Evolutionary conservation across 805 yeast genomes (phyloP).

Genomic region (Cyberlindnera samutprakarnensis): DNA sequence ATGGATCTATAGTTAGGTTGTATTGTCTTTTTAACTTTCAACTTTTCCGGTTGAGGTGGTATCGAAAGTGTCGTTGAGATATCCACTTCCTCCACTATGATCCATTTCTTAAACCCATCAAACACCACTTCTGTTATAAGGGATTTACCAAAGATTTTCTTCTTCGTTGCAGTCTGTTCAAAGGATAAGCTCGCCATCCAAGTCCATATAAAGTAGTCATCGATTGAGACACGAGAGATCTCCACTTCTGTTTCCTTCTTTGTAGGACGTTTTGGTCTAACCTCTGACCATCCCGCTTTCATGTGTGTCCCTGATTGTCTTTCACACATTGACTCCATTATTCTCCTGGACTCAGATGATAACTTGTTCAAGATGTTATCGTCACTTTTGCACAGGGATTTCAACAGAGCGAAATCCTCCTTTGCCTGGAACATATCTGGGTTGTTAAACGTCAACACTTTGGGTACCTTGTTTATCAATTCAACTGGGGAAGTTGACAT

Average conservation of each 20-base stretch:
- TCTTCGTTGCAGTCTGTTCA: conserved; percentile 61
- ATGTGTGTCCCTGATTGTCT: conserved; percentile 25
- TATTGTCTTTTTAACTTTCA: conserved; percentile 12
- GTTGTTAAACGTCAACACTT: conserved; percentile 59
- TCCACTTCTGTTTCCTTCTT: conserved; percentile 19
- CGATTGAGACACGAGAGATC: conserved; percentile 60
- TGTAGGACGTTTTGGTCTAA: conserved; percentile 23
- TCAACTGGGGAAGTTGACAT: conserved; percentile 47
- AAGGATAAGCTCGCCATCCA: conserved; percentile 75
- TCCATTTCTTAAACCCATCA: conserved; percentile 73
- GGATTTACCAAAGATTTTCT: conserved; percentile 71
- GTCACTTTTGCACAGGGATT: conserved; percentile 56
- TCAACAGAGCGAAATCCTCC: conserved; percentile 71
- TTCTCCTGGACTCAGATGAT: conserved; percentile 66
- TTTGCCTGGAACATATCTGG: conserved; percentile 63
- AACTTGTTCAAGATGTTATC: conserved; percentile 53
- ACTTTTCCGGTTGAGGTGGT: conserved; percentile 16
- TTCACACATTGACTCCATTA: conserved; percentile 33
- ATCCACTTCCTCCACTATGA: conserved; percentile 63
- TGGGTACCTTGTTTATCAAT: conserved; percentile 48
- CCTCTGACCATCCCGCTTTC: conserved; percentile 34
- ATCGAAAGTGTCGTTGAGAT: conserved; percentile 22
- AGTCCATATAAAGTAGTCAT: conserved; percentile 87
- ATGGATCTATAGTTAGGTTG: conserved; percentile 18
- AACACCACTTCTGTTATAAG: conserved; percentile 75